A percentile compares a stretch with the other conserved stretches of the same genome.
Conservation (phyloP, 805 yeast species). For the Helenozyma baotianmanensis region DNA sequence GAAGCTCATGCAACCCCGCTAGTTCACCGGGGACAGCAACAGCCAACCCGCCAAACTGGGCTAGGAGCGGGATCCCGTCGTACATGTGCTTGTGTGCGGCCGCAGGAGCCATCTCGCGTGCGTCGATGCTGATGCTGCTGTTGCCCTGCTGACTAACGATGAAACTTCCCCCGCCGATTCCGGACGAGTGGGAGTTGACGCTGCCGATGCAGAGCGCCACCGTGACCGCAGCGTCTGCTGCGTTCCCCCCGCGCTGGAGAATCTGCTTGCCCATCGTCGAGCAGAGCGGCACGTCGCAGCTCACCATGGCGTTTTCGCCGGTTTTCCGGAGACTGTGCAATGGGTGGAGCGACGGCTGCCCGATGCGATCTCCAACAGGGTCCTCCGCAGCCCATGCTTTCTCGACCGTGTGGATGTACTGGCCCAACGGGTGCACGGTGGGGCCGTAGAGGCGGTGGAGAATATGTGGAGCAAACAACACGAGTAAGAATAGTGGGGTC, state of each 20-base stretch:
- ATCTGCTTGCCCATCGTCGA: constrained; percentile 59
- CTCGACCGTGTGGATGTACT: no score
- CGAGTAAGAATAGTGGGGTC: no score
- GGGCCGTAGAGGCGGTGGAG: no score
- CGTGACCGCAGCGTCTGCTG: constrained; percentile 92
- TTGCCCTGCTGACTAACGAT: constrained; percentile 38
- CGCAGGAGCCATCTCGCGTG: constrained; percentile 83
- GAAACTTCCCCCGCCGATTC: constrained; percentile 91
- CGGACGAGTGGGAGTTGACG: constrained; percentile 76
- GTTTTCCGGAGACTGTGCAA: constrained; percentile 28
- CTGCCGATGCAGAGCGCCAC: constrained; percentile 86
- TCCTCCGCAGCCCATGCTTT: constrained; percentile 5
- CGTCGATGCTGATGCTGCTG: constrained; percentile 65
- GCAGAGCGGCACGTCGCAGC: constrained; percentile 61
- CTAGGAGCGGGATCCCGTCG: constrained; percentile 37
- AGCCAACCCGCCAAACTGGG: constrained; percentile 82
- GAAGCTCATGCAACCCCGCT: constrained; percentile 70
- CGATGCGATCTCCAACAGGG: constrained; percentile 17
- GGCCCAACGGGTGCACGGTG: no score
- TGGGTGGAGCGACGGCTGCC: constrained; percentile 43
- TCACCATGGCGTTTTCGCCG: constrained; percentile 56
- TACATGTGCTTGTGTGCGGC: constrained; percentile 64
- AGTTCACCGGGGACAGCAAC: constrained; percentile 90
- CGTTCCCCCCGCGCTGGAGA: constrained; percentile 59
- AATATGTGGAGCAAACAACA: no score